These are phyloP conservation scores for Cicer bijugum DNA, from an alignment of 306 rosid genomes.

Conservation along the genomic window DNA sequence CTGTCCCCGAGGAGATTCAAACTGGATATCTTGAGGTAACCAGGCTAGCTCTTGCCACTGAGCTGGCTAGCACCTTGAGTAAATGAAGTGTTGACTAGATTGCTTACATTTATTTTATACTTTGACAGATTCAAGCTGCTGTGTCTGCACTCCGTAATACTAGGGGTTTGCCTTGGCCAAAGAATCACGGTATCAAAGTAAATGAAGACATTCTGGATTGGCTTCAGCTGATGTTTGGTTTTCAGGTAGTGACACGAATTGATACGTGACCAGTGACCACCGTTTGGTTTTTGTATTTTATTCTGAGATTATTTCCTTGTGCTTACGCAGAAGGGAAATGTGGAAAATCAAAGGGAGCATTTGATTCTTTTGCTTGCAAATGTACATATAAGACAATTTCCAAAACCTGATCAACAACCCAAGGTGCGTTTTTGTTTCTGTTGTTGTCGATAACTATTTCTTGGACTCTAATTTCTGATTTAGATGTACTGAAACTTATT, in stretches of 20 bases:
- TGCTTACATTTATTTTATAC: conserved; percentile 1
- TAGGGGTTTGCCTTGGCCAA: conserved; percentile 94
- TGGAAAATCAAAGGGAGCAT: conserved; percentile 98
- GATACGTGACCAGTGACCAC: conserved; percentile 20
- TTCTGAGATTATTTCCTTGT: conserved; percentile 33
- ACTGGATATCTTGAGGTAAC: no score
- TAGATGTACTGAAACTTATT: background rate
- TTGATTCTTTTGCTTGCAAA: conserved; percentile 94
- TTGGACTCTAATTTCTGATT: conserved; percentile 32
- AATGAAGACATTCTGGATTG: conserved; percentile 90
- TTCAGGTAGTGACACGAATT: conserved; percentile 66
- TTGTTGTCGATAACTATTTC: conserved; percentile 14
- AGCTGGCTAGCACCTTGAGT: no score
- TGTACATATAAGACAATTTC: conserved; percentile 73
- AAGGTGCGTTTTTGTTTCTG: conserved; percentile 57
- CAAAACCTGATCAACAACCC: conserved; percentile 72
- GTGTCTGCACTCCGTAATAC: conserved; percentile 78
- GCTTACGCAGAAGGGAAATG: conserved; percentile 72
- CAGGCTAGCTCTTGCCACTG: no score
- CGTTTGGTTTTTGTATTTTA: conserved; percentile 38
- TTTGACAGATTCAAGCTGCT: conserved; percentile 73
- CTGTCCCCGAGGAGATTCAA: no score
- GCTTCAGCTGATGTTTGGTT: conserved; percentile 94
- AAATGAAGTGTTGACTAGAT: conserved; percentile 5
- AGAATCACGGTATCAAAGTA: conserved; percentile 56